Evolutionary conservation across 768 basidiomycete species (phyloP), one percentile per base, ranked within the genome.

Genomic region (Leccinum pellstonianum): DNA sequence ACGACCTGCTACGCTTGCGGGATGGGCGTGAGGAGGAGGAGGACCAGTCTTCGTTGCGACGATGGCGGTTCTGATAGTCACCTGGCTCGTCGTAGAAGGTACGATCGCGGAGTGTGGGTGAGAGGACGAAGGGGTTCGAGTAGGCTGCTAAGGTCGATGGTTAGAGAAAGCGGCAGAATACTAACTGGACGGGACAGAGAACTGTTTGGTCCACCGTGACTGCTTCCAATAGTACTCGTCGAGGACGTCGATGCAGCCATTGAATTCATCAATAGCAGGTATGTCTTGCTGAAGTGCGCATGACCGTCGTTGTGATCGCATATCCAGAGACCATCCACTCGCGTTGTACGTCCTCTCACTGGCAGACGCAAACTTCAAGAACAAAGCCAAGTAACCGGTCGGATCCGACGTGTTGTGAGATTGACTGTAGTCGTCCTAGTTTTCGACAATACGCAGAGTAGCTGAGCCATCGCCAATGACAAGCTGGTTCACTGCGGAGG

Each of bases 321-420:
- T 25, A 12, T 51, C 0, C 58, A 90, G 88, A 37, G 87, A 88
- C 41, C 81, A 88, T 58, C 90, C 93, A 5, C 80, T 95, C 17
- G 82, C 86, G 2, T 72, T 94, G 9, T 93, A 94, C 66, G 83
- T 91, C 37, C 94, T 95, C 74, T 80, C 88, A 2, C 75, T 82
- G 29, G 29, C 9, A 60, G 82, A 87, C 62, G 58, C 77, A 1
- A 72, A 73, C 19, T 79, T 86, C 67, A 89, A 90, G 73, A 70
- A 77, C 23, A 87, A 86, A 73, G 83, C 89, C 86, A 55, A 25
- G 73, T 58, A 27, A n/a, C 10, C 1, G 4, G 49, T 54, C 12
- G 9, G 25, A 41, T 38, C 12, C 52, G 27, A 35, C 14, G 21
- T 6, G 11, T 29, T 17, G 27, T 4, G 25, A 3, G 29, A 23